These are phyloP conservation scores for Alloascoidea hylecoeti DNA, from an alignment of 805 yeast species.

Conservation along the genomic window DNA sequence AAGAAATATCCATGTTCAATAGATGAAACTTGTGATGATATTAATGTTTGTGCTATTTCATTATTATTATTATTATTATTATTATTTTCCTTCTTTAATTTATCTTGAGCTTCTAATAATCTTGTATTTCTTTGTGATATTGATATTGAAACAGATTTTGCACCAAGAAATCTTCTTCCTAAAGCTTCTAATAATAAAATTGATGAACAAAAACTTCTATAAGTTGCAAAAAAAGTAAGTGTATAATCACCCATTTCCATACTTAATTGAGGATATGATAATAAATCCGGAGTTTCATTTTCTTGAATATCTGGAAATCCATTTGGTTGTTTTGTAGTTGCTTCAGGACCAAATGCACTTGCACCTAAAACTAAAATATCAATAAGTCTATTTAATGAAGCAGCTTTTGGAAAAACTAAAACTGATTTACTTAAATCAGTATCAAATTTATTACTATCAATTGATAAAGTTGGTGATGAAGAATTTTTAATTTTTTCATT, in stretches of 20 bases:
- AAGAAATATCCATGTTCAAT: conserved; percentile 16
- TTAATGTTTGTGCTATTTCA: conserved; percentile 20
- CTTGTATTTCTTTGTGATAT: conserved; percentile 18
- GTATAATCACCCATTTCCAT: conserved; percentile 57
- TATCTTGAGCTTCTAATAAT: conserved; percentile 1
- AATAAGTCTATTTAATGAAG: conserved; percentile 60
- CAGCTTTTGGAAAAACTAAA: conserved; percentile 46
- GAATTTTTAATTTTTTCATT: background rate
- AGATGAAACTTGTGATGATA: no score
- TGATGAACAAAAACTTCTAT: conserved; percentile 52
- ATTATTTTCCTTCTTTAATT: conserved; percentile 7
- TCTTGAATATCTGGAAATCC: conserved; percentile 14
- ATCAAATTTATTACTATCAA: no score
- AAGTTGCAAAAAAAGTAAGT: conserved; percentile 55
- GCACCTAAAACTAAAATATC: conserved; percentile 70
- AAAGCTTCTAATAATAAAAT: conserved; percentile 34
- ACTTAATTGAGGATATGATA: conserved; percentile 21
- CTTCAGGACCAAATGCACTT: conserved; percentile 28
- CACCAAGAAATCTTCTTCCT: conserved; percentile 41
- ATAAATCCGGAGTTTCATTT: conserved; percentile 11
- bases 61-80: conserved; percentile 5
- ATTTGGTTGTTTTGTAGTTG: background rate
- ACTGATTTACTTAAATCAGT: no score
- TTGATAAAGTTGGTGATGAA: background rate
- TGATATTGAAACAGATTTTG: conserved; percentile 45